Percentiles rank a stretch among this genome's conserved stretches.
Conservation (phyloP, 805 yeast genomes). For the Yarrowia alimentaria region DNA sequence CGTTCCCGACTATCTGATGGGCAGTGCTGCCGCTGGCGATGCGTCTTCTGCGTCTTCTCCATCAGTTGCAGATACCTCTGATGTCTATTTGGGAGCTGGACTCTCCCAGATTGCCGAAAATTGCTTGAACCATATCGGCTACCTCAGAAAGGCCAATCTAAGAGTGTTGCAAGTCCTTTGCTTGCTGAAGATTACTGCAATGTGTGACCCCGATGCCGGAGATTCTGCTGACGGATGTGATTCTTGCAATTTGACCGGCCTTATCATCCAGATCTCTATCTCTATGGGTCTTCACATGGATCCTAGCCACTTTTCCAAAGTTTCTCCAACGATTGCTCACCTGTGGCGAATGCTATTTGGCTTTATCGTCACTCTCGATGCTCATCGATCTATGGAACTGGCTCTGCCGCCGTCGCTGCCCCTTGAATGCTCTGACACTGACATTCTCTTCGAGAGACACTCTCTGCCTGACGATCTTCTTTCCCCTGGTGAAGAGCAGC, state of each 20-base stretch:
- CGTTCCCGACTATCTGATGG: conserved; percentile 6
- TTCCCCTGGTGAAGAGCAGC: conserved; percentile 28
- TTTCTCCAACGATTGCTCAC: conserved; percentile 12
- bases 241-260: conserved; percentile 20
- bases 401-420: conserved; percentile 26
- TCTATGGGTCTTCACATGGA: conserved; percentile 27
- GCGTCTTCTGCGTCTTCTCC: conserved; percentile 11
- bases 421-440: conserved; percentile 17
- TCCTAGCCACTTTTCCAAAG: conserved; percentile 24
- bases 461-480: conserved; percentile 25
- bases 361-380: conserved; percentile 19
- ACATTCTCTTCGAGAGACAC: conserved; percentile 18
- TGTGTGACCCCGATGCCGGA: conserved; percentile 24
- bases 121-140: conserved; percentile 20
- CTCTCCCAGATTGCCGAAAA: conserved; percentile 23
- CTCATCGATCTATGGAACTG: conserved; percentile 25
- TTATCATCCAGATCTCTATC: conserved; percentile 24
- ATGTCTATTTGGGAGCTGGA: conserved; percentile 23
- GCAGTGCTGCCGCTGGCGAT: conserved; percentile 3
- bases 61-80: neutral
- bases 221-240: conserved; percentile 25
- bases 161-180: conserved; percentile 16
- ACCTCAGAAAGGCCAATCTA: conserved; percentile 9
- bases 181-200: conserved; percentile 17
- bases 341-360: conserved; percentile 28